Evolutionary conservation across 352 stramenopile genomes (phyloP), one percentile per base, ranked within the genome.

Genomic region (Hyaloperonospora brassicae): DNA sequence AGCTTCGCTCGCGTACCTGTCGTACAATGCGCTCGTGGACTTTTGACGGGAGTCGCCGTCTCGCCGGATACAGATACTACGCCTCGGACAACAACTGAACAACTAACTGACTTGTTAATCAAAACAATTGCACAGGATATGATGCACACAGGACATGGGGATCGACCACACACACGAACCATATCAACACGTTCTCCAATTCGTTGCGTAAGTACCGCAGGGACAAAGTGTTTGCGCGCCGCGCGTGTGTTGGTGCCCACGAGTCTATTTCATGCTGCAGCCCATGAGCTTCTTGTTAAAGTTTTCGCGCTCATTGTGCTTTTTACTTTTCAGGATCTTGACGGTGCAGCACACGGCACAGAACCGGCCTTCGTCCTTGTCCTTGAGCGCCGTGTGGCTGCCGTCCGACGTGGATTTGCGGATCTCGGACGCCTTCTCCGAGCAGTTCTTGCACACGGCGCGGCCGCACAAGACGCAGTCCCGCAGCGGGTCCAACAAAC

Each of bases 271-370:
- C 50, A 80, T 80, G 58, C 64, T 62, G 52, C 72, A 74, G 51
- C 83, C 83, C 61, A 73, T 86, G 38, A 93, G 72, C 57, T 78
- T 80, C 66, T 89, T 74, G 64, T 87, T 86, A 55, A 93, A 93
- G 39, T 68, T 75, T 41, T 79, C 76, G 47, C 84, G 75, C 22
- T 82, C 61, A 49, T 84, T 86, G 55, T 84, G 65, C 61, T 87
- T 66, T 67, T 91, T 86, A 55, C 80, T 79, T 50, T 74, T 77
- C 42, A 93, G 55, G 49, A 87, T 70, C 53, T 82, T 72, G 52
- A 93, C 80, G 9, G 78, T 91, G 69, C 67, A 79, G 73, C 83
- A 93, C 36, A 89, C 76, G 31, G 52, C 77, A 68, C 83, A 93
- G 39, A 89, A 70, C 4, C 79, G 65, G 2, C 74, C 80, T 31